Evolutionary conservation across 768 basidiomycete genomes (phyloP), one percentile per base, ranked within the genome.

Genomic region (Tricholoma bakamatsutake): DNA sequence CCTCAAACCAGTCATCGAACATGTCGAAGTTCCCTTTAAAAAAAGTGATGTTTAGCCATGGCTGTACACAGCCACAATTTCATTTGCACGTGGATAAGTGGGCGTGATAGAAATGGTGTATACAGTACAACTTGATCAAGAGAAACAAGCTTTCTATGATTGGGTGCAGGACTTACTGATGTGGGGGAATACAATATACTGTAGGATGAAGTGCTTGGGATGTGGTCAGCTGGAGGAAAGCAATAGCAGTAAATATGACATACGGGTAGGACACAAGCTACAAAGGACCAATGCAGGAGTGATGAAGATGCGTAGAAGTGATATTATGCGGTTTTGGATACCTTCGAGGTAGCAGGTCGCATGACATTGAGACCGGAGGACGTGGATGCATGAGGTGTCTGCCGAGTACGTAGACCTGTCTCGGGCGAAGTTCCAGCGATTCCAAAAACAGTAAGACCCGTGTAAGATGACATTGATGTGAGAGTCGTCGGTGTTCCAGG

Each of bases 41-140:
- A n/a, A n/a, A n/a, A n/a, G n/a, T n/a, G n/a, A n/a, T n/a, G n/a
- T n/a, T n/a, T n/a, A n/a, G n/a, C n/a, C n/a, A n/a, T n/a, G n/a
- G n/a, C n/a, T n/a, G n/a, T n/a, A n/a, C n/a, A n/a, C n/a, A n/a
- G n/a, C n/a, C n/a, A n/a, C n/a, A n/a, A n/a, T 35, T 35, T 5
- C 12, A 13, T 35, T 4, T 35, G 35, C 15, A 35, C 9, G 12
- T 11, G 35, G 12, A 35, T 13, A 37, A 5, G 35, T 3, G 3
- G 21, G 21, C 21, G 3, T 24, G 21, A 24, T 24, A 24, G 21
- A 24, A 24, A 24, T 24, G 21, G 21, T 24, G 35, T 37, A 37
- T 37, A 15, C 35, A 15, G 76, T 42, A 39, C 13, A 39, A 6
- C n/a, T n/a, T n/a, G n/a, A 39, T 39, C 15, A 15, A 39, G 37